These are phyloP conservation scores for Cryptococcus sp. DNA, from an alignment of 1,284 basidiomycete genomes.

Conservation along the genomic window DNA sequence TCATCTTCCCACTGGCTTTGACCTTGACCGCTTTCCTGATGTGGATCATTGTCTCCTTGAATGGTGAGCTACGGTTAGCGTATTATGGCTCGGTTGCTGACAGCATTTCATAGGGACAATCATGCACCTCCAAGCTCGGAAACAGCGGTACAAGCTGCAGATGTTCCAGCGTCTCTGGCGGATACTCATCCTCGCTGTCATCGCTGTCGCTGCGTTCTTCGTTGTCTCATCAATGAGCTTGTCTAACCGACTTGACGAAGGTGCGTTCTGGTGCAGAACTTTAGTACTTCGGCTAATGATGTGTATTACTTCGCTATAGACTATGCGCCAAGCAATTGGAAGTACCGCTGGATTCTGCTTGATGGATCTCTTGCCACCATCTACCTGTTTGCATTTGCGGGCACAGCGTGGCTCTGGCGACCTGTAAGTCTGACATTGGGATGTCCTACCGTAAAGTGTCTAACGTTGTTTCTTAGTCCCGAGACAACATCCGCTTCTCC, in stretches of 20 bases:
- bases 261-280: constrained; percentile 52
- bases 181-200: constrained; percentile 80
- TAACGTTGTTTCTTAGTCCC: constrained; percentile 56
- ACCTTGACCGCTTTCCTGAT: constrained; percentile 91
- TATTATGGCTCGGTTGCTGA: constrained; percentile 16
- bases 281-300: background rate
- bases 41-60: constrained; percentile 91
- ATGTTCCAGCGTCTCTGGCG: constrained; percentile 86
- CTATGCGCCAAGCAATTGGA: constrained; percentile 93
- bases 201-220: constrained; percentile 86
- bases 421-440: constrained; percentile 55
- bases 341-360: constrained; percentile 89
- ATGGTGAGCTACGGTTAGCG: constrained; percentile 58
- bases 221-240: constrained; percentile 89
- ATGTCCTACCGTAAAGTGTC: background rate
- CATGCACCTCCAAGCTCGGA: constrained; percentile 74
- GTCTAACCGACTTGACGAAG: constrained; percentile 84
- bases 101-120: constrained; percentile 69
- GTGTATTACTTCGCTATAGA: constrained; percentile 57
- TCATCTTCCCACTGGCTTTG: constrained; percentile 90
- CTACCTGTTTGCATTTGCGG: constrained; percentile 75
- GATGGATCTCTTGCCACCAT: constrained; percentile 92
- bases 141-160: constrained; percentile 80
- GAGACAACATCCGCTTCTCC: constrained; percentile 80
- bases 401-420: constrained; percentile 89